These are phyloP conservation scores for Tetrahymena malaccensis DNA, from an alignment of 73 alveolate species.

Conservation along the genomic window DNA sequence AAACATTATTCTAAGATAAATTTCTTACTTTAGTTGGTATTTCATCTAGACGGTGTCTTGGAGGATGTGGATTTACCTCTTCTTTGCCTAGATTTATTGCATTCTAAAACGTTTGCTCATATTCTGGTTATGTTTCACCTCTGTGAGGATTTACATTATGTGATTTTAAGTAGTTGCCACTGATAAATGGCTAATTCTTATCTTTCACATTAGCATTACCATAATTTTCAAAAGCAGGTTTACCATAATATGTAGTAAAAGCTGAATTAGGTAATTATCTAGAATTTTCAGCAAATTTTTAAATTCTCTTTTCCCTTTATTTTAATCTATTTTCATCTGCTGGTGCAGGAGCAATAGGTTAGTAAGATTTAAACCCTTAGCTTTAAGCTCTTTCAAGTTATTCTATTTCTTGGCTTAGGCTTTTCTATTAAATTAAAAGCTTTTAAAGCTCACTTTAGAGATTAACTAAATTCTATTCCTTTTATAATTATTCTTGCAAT, in stretches of 20 bases:
- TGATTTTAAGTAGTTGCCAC: constrained; percentile 45
- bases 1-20: too few relatives aligned
- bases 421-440: not conserved
- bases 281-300: constrained; percentile 37
- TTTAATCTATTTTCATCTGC: not conserved
- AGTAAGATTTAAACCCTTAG: not conserved
- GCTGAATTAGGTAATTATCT: constrained; percentile 51
- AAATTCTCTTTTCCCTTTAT: not conserved
- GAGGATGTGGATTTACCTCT: not conserved
- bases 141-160: constrained; percentile 52
- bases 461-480: not conserved
- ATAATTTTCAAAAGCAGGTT: constrained; percentile 55
- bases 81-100: constrained; percentile 9
- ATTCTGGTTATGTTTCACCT: constrained; percentile 49
- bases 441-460: not conserved
- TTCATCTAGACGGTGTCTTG: not conserved
- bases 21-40: not conserved
- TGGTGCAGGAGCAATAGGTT: not conserved
- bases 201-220: constrained; percentile 46
- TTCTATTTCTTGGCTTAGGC: not conserved
- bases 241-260: constrained; percentile 50
- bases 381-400: not conserved
- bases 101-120: constrained; percentile 41
- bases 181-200: constrained; percentile 35
- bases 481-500: not conserved